Conservation (phyloP, 345 rosid species). For the Iberis pinnata region DNA sequence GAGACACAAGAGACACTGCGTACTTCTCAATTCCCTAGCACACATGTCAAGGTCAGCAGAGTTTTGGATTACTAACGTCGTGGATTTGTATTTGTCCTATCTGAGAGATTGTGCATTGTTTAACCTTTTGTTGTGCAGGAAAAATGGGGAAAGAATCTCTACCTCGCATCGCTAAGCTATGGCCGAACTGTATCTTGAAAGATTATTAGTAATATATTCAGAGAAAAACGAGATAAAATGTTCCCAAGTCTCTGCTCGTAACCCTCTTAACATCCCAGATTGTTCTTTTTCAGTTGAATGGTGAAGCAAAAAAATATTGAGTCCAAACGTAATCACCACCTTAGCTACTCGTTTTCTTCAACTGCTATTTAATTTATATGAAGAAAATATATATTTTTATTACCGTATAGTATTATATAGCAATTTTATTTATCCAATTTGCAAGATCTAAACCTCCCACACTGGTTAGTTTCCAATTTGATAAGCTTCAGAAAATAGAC, state of each 20-base stretch:
- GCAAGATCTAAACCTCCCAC: too few relatives aligned
- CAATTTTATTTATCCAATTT: too few relatives aligned
- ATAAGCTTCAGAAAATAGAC: too few relatives aligned
- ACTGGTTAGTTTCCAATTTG: too few relatives aligned
- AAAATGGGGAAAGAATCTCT: constrained; percentile 83
- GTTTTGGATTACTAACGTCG: background rate
- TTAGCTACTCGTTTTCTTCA: too few relatives aligned
- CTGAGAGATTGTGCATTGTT: background rate
- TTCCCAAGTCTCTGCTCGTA: constrained; percentile 14
- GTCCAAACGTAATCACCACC: too few relatives aligned
- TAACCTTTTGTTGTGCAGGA: constrained; percentile 40
- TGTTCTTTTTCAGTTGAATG: background rate
- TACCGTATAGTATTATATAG: too few relatives aligned
- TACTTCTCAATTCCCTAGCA: constrained; percentile 88
- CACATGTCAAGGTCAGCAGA: constrained; percentile 78
- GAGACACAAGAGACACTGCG: constrained; percentile 98
- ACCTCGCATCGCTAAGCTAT: constrained; percentile 63
- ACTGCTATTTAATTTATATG: too few relatives aligned
- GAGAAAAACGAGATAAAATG: constrained; percentile 15
- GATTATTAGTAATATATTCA: background rate
- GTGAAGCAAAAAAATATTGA: too few relatives aligned
- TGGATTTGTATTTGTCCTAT: background rate
- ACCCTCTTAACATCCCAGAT: constrained; percentile 8
- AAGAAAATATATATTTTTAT: too few relatives aligned
- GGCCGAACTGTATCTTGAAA: constrained; percentile 72